Evolutionary conservation across 73 alveolate species (phyloP), one percentile per base, ranked within the genome.

Genomic region (Diophrys appendiculata): DNA sequence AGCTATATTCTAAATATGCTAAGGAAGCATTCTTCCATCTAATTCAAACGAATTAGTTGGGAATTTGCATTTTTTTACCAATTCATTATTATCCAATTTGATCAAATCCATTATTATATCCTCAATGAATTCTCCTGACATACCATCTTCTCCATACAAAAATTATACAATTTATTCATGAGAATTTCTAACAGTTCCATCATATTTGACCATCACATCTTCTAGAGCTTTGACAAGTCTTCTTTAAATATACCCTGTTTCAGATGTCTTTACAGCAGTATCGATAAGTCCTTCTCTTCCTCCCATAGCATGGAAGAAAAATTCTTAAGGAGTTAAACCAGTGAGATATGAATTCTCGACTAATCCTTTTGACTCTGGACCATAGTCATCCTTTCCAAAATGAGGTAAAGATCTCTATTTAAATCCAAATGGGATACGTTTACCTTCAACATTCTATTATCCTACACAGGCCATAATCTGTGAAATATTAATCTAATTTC

Each of bases 251-350:
- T 98, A 97, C 77, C 99, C 99, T 23, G 99, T 98, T 74, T 98
- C 99, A 24, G 99, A 93, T 34, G 99, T 98, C 87, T 98, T 98
- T 65, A 98, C 99, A 28, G 99, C 99, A 29, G 99, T 98, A 96
- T 98, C 99, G 52, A 97, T 98, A 28, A 98, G 95, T n/a, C 99
- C 99, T 90, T 98, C 99, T 83, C 99, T 83, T 27, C 99, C 99
- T 23, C 99, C 99, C 99, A 98, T 98, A 72, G 99, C 99, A 87
- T 98, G 99, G 95, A 98, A 97, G 87, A 90, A 97, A 80, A 97
- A 95, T 78, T 97, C 99, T 82, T 98, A 96, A 14, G 99, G 99
- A 29, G 99, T 94, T 64, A 96, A 84, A 13, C 99, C 99, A 54
- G 93, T 80, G 67, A 95, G 89, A 86, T 96, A 98, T 32, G 98